A percentile compares a stretch with the other conserved stretches of the same genome.
Conservation (phyloP, 2,329 filamentous ascomycete species). For the Monosporascus sp. region DNA sequence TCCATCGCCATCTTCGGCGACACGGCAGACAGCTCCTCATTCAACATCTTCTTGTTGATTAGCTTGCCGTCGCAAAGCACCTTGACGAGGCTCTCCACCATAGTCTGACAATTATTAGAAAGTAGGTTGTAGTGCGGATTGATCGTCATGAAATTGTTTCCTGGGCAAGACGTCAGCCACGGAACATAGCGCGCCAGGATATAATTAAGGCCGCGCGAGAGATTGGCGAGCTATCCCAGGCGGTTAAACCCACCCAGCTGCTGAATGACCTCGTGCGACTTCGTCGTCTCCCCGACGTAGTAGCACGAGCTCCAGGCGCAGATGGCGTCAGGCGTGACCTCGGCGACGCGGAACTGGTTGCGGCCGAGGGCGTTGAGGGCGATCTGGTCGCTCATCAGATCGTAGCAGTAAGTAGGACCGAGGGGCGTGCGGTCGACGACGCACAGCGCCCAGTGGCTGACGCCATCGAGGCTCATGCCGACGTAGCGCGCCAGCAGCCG, state of each 20-base stretch:
- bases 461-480: conserved; percentile 24
- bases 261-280: conserved; percentile 24
- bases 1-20: conserved; percentile 26
- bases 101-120: conserved; percentile 27
- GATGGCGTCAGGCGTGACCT: conserved; percentile 22
- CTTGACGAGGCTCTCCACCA: conserved; percentile 25
- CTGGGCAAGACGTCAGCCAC: conserved; percentile 6
- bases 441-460: conserved; percentile 25
- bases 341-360: conserved; percentile 24
- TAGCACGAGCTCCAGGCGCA: conserved; percentile 24
- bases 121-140: conserved; percentile 27
- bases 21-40: conserved; percentile 22
- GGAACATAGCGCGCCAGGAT: background rate
- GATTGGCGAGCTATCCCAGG: too few species aligned
- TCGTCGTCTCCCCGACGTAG: conserved; percentile 28
- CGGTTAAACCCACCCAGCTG: conserved; percentile 17
- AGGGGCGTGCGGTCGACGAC: conserved; percentile 20
- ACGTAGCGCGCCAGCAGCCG: conserved; percentile 22
- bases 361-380: conserved; percentile 21
- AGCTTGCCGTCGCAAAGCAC: conserved; percentile 25
- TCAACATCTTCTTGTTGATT: conserved; percentile 26
- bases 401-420: conserved; percentile 21
- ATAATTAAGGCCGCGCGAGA: too few species aligned
- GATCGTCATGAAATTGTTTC: conserved; percentile 19
- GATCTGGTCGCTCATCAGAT: conserved; percentile 27